Evolutionary conservation across 2,329 filamentous ascomycete species (phyloP).

Genomic region (Alternaria conjuncta): DNA sequence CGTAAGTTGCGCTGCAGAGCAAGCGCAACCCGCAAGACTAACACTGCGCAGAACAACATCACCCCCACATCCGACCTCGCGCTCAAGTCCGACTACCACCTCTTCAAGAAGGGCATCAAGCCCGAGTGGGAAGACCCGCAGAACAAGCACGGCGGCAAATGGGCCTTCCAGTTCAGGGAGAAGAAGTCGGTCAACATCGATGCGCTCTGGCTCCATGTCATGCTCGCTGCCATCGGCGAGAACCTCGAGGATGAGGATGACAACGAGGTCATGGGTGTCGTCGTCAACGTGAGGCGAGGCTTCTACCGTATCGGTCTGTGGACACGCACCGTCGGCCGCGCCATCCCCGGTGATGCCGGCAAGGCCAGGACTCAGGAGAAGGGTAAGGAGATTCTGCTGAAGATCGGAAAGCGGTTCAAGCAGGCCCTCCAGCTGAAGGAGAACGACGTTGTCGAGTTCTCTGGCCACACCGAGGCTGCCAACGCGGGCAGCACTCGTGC

Average conservation of each 20-base stretch:
- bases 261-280: constrained; percentile 98
- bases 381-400: constrained; percentile 81
- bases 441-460: constrained; percentile 87
- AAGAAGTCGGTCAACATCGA: constrained; percentile 92
- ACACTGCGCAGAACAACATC: constrained; percentile 86
- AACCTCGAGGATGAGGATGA: constrained; percentile 94
- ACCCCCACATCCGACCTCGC: constrained; percentile 93
- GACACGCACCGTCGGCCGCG: constrained; percentile 93
- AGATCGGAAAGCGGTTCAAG: constrained; percentile 92
- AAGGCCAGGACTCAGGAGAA: constrained; percentile 82
- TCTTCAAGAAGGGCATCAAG: constrained; percentile 96
- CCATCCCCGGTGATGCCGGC: constrained; percentile 74
- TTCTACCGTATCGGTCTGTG: constrained; percentile 98
- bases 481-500: constrained; percentile 92
- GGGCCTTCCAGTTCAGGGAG: constrained; percentile 98
- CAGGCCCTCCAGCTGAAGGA: constrained; percentile 81
- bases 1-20: constrained; percentile 64
- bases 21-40: constrained; percentile 10
- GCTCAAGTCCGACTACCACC: constrained; percentile 98
- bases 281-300: constrained; percentile 97
- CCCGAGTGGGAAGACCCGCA: constrained; percentile 98
- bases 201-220: constrained; percentile 94
- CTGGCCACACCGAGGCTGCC: constrained; percentile 92
- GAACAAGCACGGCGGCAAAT: constrained; percentile 99
- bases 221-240: constrained; percentile 96